Evolutionary conservation across 2,329 filamentous ascomycete genomes (phyloP).

Genomic region (Scedosporium minutisporum): DNA sequence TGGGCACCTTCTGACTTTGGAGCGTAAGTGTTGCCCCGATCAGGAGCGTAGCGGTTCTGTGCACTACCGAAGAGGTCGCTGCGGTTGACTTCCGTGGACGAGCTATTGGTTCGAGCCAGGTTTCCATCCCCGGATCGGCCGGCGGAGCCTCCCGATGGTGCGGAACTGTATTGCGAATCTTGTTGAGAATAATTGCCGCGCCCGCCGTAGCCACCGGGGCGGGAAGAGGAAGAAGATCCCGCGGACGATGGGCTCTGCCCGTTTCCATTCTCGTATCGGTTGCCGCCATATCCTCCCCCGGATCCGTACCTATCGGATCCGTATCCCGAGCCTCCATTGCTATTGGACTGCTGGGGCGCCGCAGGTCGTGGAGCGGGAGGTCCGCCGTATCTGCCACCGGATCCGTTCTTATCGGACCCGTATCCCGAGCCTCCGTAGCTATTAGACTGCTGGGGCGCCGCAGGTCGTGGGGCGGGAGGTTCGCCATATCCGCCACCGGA

Average conservation of each 20-base stretch:
- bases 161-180: not conserved
- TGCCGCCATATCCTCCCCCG: slow-evolving; percentile 36
- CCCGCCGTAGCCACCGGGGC: slow-evolving; percentile 43
- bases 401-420: no score
- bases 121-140: not conserved
- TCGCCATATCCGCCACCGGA: slow-evolving; percentile 19
- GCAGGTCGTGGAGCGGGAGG: slow-evolving; percentile 16
- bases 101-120: not conserved
- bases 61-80: slow-evolving; percentile 55
- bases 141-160: not conserved
- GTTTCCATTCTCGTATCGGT: slow-evolving; percentile 37
- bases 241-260: slow-evolving; percentile 16
- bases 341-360: not conserved
- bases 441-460: no score
- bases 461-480: slow-evolving; percentile 15
- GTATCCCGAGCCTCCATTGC: slow-evolving; percentile 25
- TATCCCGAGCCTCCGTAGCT: no score
- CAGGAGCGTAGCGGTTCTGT: slow-evolving; percentile 36
- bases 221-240: slow-evolving; percentile 15
- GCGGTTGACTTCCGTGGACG: slow-evolving; percentile 35
- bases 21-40: slow-evolving; percentile 13
- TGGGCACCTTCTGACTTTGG: no score
- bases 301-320: slow-evolving; percentile 44
- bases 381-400: not conserved
- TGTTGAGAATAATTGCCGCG: not conserved